Base-by-base conservation (phyloP, 1,139 yeast species). In the Taphrina confusa region DNA sequence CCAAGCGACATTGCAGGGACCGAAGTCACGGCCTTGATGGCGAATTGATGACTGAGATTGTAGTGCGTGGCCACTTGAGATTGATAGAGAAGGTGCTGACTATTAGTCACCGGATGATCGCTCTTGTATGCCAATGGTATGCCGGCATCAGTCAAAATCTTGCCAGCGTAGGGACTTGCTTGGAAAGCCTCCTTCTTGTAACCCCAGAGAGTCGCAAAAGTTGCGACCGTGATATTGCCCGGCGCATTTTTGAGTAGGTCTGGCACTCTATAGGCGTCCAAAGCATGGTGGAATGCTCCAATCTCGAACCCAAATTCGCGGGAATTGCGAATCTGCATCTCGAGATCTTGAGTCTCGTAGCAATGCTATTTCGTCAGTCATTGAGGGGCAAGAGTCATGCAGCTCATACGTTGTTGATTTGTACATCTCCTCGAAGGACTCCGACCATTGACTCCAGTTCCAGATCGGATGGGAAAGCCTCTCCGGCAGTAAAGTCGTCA, bases 381-480 rank as follows among this genome's bases (percentile, higher is more conserved):
- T 4, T 5, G n/a, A 22, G 22, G 12, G 8, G 16, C 4, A 5
- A 9, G n/a, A 4, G 11, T 22, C 4, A 12, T 23, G 16, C 12
- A 42, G 6, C 14, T 28, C 40, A 6, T 45, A 45, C 50, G 3
- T 37, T 50, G 56, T 50, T 36, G 34, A 50, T 28, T 18, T 39
- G 56, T 4, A 50, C 56, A 30, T 50, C 56, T 11, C 56, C 56
- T 12, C 56, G 49, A 27, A 50, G 56, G 25, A 50, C 46, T 8
- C 56, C 56, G n/a, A 50, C 56, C 12, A 50, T 27, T 16, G 46
- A 37, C 27, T 50, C 56, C 27, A 50, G 30, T 18, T 50, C 56
- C 16, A 50, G 27, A n/a, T 50, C 56, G 11, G 56, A 50, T 16
- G 56, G 56, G 14, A 37, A 50, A 9, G 56, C 27, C 23, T 50